phyloP scores from a whole-genome alignment of 768 basidiomycete genomes.

The Suillus cothurnatus region DNA sequence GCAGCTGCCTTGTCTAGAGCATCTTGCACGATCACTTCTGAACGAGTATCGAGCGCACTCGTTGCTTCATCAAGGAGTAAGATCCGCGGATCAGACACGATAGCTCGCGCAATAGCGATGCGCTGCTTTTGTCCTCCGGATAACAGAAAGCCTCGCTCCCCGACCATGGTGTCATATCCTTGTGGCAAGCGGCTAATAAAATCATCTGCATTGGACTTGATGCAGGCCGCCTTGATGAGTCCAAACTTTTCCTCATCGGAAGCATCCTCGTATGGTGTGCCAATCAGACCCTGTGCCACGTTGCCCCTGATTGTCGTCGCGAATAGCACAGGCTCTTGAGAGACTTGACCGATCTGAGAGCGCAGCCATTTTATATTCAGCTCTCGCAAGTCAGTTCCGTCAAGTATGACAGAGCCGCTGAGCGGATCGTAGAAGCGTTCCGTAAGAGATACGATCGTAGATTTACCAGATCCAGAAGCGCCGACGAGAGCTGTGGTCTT shows the following conservation, averaged over 20 bases:
- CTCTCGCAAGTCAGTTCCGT: slow-evolving; percentile 45
- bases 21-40: slow-evolving; percentile 54
- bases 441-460: slow-evolving; percentile 45
- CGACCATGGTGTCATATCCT: slow-evolving; percentile 53
- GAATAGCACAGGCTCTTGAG: slow-evolving; percentile 53
- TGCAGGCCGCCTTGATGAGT: slow-evolving; percentile 47
- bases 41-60: slow-evolving; percentile 50
- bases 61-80: slow-evolving; percentile 54
- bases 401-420: slow-evolving; percentile 43
- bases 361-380: slow-evolving; percentile 54
- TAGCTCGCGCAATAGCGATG: slow-evolving; percentile 51
- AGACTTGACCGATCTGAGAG: slow-evolving; percentile 51
- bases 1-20: slow-evolving; percentile 52
- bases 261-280: slow-evolving; percentile 41
- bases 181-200: slow-evolving; percentile 50
- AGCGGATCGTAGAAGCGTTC: slow-evolving; percentile 58
- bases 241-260: slow-evolving; percentile 44
- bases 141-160: slow-evolving; percentile 50
- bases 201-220: slow-evolving; percentile 55
- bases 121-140: slow-evolving; percentile 56
- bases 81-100: slow-evolving; percentile 50
- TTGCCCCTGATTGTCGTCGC: slow-evolving; percentile 49
- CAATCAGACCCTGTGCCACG: slow-evolving; percentile 49
- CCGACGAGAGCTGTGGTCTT: slow-evolving; percentile 44
- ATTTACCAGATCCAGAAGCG: slow-evolving; percentile 41